These are phyloP conservation scores for Pholiota microspora DNA, from an alignment of 768 basidiomycete genomes.

Conservation along the genomic window DNA sequence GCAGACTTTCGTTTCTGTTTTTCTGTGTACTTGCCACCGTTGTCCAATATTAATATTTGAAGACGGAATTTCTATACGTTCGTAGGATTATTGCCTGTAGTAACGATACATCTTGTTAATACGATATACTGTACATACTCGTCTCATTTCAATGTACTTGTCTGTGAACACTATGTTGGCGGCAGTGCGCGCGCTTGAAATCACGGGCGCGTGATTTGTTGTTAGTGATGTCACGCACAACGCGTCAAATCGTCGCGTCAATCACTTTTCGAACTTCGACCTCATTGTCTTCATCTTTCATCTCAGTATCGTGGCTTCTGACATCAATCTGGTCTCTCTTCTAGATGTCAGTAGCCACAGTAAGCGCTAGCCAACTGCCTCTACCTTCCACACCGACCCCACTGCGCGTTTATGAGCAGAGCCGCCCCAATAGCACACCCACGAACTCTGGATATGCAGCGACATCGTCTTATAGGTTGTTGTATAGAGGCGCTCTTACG, in stretches of 20 bases:
- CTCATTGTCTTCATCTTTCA: no score
- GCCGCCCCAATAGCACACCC: background rate
- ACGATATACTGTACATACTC: background rate
- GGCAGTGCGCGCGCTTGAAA: no score
- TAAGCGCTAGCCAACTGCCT: background rate
- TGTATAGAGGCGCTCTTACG: constrained; percentile 75
- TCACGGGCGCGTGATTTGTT: background rate
- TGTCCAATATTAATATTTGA: no score
- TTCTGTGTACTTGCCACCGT: no score
- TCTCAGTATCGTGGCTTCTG: no score
- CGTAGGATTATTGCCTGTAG: constrained; percentile 3
- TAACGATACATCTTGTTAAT: background rate
- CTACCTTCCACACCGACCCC: background rate
- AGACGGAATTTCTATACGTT: background rate
- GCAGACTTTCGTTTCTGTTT: background rate
- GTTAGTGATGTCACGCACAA: background rate
- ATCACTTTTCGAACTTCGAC: no score
- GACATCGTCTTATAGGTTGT: constrained; percentile 41
- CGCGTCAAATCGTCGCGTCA: no score
- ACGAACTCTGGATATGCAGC: background rate
- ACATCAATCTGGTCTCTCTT: background rate
- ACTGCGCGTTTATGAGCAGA: background rate
- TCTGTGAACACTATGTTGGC: no score
- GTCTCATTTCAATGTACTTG: no score
- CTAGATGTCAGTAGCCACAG: background rate